Evolutionary conservation across 192 early-diverging fungal species (phyloP).

Genomic region (Diversispora eburnea): DNA sequence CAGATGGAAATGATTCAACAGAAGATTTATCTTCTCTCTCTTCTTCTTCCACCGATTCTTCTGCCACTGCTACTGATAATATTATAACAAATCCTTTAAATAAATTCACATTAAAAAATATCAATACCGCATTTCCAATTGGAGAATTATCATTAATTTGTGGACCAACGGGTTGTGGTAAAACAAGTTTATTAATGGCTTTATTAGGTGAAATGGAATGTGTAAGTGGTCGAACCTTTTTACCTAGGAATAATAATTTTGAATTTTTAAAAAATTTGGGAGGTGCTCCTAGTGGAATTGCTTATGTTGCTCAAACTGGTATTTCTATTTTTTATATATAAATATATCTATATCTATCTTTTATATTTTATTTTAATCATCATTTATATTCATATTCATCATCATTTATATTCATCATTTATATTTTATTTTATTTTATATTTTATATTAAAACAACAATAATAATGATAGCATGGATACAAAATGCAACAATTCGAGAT

Average conservation of each 20-base stretch:
- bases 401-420: conserved; percentile 19
- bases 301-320: conserved; percentile 74
- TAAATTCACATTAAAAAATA: conserved; percentile 56
- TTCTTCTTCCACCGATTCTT: conserved; percentile 23
- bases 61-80: conserved; percentile 21
- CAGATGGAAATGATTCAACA: conserved; percentile 34
- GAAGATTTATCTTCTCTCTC: conserved; percentile 17
- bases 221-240: conserved; percentile 38
- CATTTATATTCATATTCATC: conserved; percentile 42
- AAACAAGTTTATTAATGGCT: conserved; percentile 75
- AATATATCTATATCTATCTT: background rate
- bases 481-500: conserved; percentile 51
- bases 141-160: conserved; percentile 73
- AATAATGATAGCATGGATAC: conserved; percentile 47
- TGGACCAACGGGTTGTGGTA: conserved; percentile 90
- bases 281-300: conserved; percentile 56
- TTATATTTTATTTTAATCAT: background rate
- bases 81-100: conserved; percentile 24
- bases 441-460: background rate
- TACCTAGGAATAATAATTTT: conserved; percentile 40
- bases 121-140: conserved; percentile 64
- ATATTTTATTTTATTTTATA: background rate
- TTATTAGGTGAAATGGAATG: conserved; percentile 79
- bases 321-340: background rate
- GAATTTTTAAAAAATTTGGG: conserved; percentile 38